Base-by-base conservation (phyloP, 2,329 filamentous ascomycete species). In the Colletotrichum caudatum region DNA sequence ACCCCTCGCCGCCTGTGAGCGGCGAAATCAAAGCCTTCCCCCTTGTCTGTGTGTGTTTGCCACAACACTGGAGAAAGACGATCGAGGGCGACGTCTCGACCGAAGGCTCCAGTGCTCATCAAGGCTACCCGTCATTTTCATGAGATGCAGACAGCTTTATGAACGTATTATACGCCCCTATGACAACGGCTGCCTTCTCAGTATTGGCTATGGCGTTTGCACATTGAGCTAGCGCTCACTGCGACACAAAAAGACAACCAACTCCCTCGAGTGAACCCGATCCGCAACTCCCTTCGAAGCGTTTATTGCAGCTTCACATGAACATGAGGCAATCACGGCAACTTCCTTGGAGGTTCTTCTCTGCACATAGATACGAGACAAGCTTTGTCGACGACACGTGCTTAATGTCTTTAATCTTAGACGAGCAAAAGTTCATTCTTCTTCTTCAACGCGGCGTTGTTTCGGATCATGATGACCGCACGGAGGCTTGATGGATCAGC, bases 21-120 rank as follows among this genome's bases (percentile, higher is more conserved):
- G 94, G 94, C 71, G 95, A 98, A 80, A 96, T 98, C 84, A 98
- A 98, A 82, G 96, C 96, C 41, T 98, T 98, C 87, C 96, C 96
- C 56, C 87, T 99, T 74, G 95, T 99, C 61, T 99, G 95, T 79
- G 94, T 98, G 53, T 98, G 96, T 81, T 85, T 97, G 41, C 96
- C 95, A 35, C 93, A 97, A 78, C 95, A 98, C 81, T 99, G 95
- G 95, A 91, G 92, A 78, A 97, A 96, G 83, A 98, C 95, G 2
- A 97, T 98, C 76, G 95, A 98, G 74, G 94, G 94, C 71, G 95
- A 98, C 77, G 88, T 88, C 41, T 92, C 90, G 37, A 91, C 90
- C 5, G 91, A 92, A 77, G 87, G 85, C 66, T 91, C 89, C 16
- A 86, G 80, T 70, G 81, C 76, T 20, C 77, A 79, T 44, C 79